Percentiles rank a stretch among this genome's conserved stretches.
phyloP scores from a whole-genome alignment of 441 rosid genomes.

The Flueggea neowawraea region DNA sequence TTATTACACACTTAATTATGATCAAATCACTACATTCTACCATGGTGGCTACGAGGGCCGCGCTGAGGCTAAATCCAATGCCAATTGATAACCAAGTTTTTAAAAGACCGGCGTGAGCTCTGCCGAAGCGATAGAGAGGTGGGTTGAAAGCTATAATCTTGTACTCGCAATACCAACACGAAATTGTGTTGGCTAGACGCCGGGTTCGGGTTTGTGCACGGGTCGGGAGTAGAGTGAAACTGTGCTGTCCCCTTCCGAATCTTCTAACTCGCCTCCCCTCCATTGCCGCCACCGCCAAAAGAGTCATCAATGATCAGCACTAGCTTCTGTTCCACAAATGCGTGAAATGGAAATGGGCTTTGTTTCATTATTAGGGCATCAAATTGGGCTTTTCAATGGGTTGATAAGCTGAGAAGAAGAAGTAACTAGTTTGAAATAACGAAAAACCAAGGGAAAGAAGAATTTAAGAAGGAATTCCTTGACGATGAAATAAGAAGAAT shows the following conservation, averaged over 20 bases:
- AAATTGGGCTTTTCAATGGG: too few species aligned
- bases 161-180: constrained; percentile 72
- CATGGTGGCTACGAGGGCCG: constrained; percentile 46
- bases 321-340: too few species aligned
- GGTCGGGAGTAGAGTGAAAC: constrained; percentile 29
- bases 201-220: constrained; percentile 10
- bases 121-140: constrained; percentile 59
- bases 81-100: constrained; percentile 83
- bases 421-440: too few species aligned
- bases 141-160: constrained; percentile 51
- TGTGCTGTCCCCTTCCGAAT: constrained; percentile 27
- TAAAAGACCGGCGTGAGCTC: constrained; percentile 42
- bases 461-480: too few species aligned
- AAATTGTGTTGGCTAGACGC: constrained; percentile 20
- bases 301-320: too few species aligned
- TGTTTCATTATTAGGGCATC: too few species aligned
- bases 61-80: constrained; percentile 61
- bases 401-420: too few species aligned
- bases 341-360: too few species aligned
- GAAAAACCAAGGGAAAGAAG: too few species aligned
- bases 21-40: constrained; percentile 1
- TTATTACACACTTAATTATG: too few species aligned
- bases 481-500: too few species aligned
- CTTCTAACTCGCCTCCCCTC: constrained; percentile 43
- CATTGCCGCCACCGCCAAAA: background rate